Evolutionary conservation across 208 protist species (phyloP).

Genomic region (Trypanosoma melophagium): DNA sequence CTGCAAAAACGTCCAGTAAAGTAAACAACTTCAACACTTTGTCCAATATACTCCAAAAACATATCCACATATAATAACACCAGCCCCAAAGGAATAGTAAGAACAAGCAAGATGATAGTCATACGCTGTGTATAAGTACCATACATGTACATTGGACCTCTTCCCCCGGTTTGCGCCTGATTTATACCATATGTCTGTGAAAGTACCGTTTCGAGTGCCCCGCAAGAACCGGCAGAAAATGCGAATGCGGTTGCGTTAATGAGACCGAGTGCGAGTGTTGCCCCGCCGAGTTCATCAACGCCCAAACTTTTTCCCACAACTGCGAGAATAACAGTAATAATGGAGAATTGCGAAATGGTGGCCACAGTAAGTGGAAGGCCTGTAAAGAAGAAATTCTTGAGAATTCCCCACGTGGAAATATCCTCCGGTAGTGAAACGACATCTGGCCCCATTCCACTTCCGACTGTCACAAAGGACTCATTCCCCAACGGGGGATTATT

Average conservation of each 20-base stretch:
- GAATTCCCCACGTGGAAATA: slow-evolving; percentile 32
- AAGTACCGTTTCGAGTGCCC: slow-evolving; percentile 81
- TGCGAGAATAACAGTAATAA: slow-evolving; percentile 67
- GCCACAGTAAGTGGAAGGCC: slow-evolving; percentile 73
- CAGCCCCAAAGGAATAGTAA: slow-evolving; percentile 66
- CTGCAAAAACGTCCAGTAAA: slow-evolving; percentile 75
- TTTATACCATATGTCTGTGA: slow-evolving; percentile 74
- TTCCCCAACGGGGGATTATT: neutral
- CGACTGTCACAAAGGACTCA: slow-evolving; percentile 14
- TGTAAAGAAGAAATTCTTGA: slow-evolving; percentile 63
- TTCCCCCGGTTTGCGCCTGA: slow-evolving; percentile 25
- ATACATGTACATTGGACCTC: slow-evolving; percentile 69
- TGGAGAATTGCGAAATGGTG: slow-evolving; percentile 74
- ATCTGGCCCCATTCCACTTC: neutral
- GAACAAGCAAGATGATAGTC: slow-evolving; percentile 66
- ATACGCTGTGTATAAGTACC: slow-evolving; percentile 85
- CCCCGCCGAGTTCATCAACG: slow-evolving; percentile 66
- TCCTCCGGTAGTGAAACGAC: slow-evolving; percentile 20
- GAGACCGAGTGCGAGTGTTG: slow-evolving; percentile 68
- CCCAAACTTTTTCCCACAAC: slow-evolving; percentile 63
- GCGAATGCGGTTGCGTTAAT: slow-evolving; percentile 87
- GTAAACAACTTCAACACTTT: slow-evolving; percentile 50
- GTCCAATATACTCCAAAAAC: slow-evolving; percentile 44
- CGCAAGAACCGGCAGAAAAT: slow-evolving; percentile 80
- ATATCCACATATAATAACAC: slow-evolving; percentile 61